Evolutionary conservation across 176 grass and related monocot genomes (phyloP), one percentile per base, ranked within the genome.

Genomic region (Carex scoparia): DNA sequence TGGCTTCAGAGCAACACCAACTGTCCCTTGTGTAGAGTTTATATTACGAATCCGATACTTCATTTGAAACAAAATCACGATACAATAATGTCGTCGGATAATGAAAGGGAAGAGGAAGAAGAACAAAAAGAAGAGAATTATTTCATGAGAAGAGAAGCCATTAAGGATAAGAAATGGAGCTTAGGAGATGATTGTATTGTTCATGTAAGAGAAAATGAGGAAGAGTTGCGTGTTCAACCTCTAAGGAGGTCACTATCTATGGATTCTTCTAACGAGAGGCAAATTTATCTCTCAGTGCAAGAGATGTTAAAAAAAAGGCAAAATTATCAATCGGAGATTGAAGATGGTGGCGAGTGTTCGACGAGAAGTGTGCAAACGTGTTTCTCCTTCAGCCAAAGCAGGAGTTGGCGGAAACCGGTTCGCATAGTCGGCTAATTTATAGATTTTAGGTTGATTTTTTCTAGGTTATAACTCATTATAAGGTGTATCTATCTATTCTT

Each of bases 1-100:
- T 98, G 95, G 95, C 95, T 98, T n/a, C 89, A 93, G 32, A 78
- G 82, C 87, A 85, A 84, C 59, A 78, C 92, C 44, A 98, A 70
- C 85, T 98, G 95, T 86, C 95, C 93, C 4, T 90, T 98, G 58
- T 98, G 95, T 88, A 83, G 95, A 84, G 85, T 88, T 23, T 49
- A 48, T 73, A 56, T 93, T 84, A 65, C 81, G 42, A 73, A 1
- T 40, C 2, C 65, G 51, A 71, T 1, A 62, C 55, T 64, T 63
- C 46, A 38, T 19, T 4, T 7, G 6, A 56, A 63, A 30, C 75
- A 46, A 8, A 18, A 70, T 48, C 40, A 82, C 31, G 38, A 2
- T n/a, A 14, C 5, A 75, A 46, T n/a, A 19, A 46, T 8, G 44
- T 18, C 53, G 1, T 71, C 7, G 10, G 73, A 80, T 42, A 8